Conservation (phyloP, 225 moss, liverwort and hornwort genomes). For the Pseudoscleropodium purum region DNA sequence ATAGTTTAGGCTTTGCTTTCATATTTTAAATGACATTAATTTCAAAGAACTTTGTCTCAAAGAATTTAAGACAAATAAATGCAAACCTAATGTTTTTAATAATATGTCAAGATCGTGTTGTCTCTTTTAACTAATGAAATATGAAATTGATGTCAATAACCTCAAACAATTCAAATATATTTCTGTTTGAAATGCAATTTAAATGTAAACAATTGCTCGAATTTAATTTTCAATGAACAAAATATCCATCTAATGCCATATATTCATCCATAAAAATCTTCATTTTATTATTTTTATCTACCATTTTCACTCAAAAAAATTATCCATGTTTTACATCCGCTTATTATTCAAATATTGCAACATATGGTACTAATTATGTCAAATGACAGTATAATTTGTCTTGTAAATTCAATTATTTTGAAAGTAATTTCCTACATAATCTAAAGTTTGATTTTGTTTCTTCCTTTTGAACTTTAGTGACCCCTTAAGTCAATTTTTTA, state of each 20-base stretch:
- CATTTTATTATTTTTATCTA: not conserved
- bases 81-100: not conserved
- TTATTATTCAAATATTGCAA: not conserved
- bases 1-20: fast-evolving
- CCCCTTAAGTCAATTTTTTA: not conserved
- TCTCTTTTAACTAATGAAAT: not conserved
- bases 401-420: too few species aligned
- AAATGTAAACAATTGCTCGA: not conserved
- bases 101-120: not conserved
- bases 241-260: too few species aligned
- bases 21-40: not conserved
- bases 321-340: too few species aligned
- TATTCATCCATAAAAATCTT: not conserved
- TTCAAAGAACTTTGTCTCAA: not conserved
- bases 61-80: not conserved
- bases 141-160: not conserved
- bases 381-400: too few species aligned
- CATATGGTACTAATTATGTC: fast-evolving
- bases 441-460: not conserved
- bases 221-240: too few species aligned
- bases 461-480: not conserved
- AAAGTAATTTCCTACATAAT: too few species aligned
- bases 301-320: not conserved
- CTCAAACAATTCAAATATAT: not conserved
- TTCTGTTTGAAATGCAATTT: too few species aligned